Conservation (phyloP, 495 filamentous ascomycete species). For the Hypoxylon lienhwacheense region DNA sequence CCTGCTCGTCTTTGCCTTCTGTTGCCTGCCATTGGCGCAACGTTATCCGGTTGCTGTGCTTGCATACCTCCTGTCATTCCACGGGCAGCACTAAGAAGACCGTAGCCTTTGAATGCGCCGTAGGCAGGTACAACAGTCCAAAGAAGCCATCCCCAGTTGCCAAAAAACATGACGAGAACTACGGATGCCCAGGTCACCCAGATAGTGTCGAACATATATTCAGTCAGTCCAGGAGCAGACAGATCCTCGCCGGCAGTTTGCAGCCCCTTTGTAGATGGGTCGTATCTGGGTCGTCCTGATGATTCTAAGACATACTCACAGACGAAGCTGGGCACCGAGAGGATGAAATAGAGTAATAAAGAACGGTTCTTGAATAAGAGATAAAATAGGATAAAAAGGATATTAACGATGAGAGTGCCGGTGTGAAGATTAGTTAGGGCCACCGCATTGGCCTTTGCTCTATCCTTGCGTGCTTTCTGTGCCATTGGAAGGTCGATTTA, state of each 20-base stretch:
- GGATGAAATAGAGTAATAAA: constrained; percentile 67
- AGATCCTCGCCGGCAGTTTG: constrained; percentile 83
- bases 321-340: constrained; percentile 71
- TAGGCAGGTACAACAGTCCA: constrained; percentile 71
- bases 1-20: constrained; percentile 53
- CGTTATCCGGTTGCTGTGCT: constrained; percentile 39
- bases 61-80: constrained; percentile 63
- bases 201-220: constrained; percentile 96
- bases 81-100: constrained; percentile 64
- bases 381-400: constrained; percentile 70
- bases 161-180: constrained; percentile 64
- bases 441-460: constrained; percentile 75
- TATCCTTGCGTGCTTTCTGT: constrained; percentile 94
- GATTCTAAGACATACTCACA: constrained; percentile 84
- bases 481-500: constrained; percentile 50
- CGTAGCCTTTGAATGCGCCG: constrained; percentile 68
- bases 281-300: constrained; percentile 75
- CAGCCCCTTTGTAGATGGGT: constrained; percentile 63
- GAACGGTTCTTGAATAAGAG: constrained; percentile 69
- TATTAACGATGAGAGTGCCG: constrained; percentile 68
- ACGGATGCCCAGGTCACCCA: constrained; percentile 86
- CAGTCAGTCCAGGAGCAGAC: constrained; percentile 83
- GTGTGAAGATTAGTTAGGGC: constrained; percentile 78
- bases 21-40: constrained; percentile 46
- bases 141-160: constrained; percentile 76